phyloP scores from a whole-genome alignment of 2,329 filamentous ascomycete species.

The Dryadomyces quercus-mongolicae region DNA sequence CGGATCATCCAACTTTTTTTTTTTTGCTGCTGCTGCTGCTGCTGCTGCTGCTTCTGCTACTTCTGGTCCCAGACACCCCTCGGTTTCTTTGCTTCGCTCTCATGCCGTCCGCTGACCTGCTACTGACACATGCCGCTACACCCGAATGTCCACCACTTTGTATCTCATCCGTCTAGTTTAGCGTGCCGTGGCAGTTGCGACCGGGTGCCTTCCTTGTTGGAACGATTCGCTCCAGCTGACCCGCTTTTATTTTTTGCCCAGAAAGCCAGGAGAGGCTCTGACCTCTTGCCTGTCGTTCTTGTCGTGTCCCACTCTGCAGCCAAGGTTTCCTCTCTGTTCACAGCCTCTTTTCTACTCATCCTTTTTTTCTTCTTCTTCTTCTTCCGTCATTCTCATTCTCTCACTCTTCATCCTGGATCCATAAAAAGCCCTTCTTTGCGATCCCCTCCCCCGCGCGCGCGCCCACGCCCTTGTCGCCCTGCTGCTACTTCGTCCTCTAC shows the following conservation, averaged over 20 bases:
- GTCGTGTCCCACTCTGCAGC: background rate
- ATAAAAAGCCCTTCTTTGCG: background rate
- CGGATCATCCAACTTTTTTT: conserved; percentile 9
- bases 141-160: background rate
- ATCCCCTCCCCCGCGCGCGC: background rate
- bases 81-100: background rate
- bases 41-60: background rate
- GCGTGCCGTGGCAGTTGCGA: background rate
- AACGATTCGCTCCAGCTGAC: background rate
- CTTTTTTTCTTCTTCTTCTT: background rate
- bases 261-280: background rate
- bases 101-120: background rate
- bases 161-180: background rate
- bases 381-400: background rate
- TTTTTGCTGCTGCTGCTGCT: background rate
- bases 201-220: background rate
- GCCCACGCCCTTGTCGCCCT: conserved; percentile 7
- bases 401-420: background rate
- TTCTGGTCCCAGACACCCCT: no score
- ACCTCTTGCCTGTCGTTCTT: background rate
- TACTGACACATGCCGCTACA: background rate
- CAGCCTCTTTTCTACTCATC: background rate
- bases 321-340: background rate
- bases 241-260: background rate
- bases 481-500: background rate